Evolutionary conservation across 805 yeast species (phyloP).

Genomic region (Komagataella pseudopastoris): DNA sequence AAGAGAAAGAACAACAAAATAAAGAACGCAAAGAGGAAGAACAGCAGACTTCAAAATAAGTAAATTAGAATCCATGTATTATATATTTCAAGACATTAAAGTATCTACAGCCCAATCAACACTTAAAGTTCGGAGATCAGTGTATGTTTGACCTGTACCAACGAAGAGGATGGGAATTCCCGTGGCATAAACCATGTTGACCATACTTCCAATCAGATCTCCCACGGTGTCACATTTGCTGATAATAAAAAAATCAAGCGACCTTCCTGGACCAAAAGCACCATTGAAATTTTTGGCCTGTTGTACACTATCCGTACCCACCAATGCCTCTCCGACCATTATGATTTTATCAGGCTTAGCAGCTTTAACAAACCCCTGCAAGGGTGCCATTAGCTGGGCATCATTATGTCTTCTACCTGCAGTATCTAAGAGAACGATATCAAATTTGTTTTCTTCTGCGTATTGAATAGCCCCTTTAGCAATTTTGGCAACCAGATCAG

Average conservation of each 20-base stretch:
- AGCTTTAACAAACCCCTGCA: conserved; percentile 88
- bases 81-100: conserved; percentile 42
- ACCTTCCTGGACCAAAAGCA: conserved; percentile 78
- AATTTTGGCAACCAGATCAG: conserved; percentile 84
- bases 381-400: conserved; percentile 86
- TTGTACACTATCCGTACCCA: conserved; percentile 93
- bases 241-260: conserved; percentile 79
- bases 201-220: conserved; percentile 91
- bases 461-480: conserved; percentile 82
- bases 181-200: conserved; percentile 93
- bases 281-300: conserved; percentile 89
- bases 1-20: conserved; percentile 36
- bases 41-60: conserved; percentile 3
- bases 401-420: conserved; percentile 97
- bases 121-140: conserved; percentile 81
- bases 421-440: conserved; percentile 86
- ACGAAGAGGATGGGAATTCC: conserved; percentile 91
- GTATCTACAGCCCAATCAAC: conserved; percentile 88
- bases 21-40: conserved; percentile 13
- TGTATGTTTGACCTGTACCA: conserved; percentile 95
- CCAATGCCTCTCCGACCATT: conserved; percentile 98
- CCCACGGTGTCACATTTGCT: conserved; percentile 97
- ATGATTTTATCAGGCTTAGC: conserved; percentile 93
- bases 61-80: not conserved
- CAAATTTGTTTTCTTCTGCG: conserved; percentile 59